Conservation (phyloP, 371 early-diverging fungal genomes). For the Mucor irregularis region DNA sequence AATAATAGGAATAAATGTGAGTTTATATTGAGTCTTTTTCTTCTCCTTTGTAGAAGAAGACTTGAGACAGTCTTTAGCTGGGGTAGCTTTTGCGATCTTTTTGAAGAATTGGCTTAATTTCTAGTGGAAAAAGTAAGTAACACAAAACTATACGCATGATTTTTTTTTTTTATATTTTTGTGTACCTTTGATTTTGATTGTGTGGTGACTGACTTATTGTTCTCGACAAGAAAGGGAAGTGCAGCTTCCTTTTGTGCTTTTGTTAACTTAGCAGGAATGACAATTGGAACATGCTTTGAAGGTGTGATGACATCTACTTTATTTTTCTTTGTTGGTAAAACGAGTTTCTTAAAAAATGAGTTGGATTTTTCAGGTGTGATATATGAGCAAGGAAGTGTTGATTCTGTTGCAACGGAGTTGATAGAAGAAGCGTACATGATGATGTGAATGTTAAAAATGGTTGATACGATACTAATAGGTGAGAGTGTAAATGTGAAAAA, state of each 20-base stretch:
- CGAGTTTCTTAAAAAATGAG: conserved; percentile 6
- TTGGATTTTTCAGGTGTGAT: neutral
- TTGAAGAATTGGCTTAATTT: conserved; percentile 14
- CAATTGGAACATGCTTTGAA: neutral
- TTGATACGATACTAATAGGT: conserved; percentile 2
- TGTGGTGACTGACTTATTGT: neutral
- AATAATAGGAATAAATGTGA: conserved; percentile 19
- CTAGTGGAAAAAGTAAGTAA: conserved; percentile 2
- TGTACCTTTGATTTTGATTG: conserved; percentile 19
- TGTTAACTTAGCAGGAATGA: conserved; percentile 1
- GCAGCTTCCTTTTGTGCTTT: conserved; percentile 16
- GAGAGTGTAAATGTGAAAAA: conserved; percentile 11
- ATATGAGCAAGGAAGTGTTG: conserved; percentile 8
- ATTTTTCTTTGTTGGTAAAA: conserved; percentile 44
- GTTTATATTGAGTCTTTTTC: conserved; percentile 13
- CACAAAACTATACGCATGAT: neutral
- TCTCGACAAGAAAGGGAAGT: conserved; percentile 12
- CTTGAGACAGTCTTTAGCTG: conserved; percentile 2
- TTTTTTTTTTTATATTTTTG: neutral
- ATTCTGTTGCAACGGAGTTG: neutral
- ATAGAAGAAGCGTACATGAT: neutral
- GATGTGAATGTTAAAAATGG: conserved; percentile 4
- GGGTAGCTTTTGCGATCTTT: conserved; percentile 3
- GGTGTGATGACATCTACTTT: conserved; percentile 21
- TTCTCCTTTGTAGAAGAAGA: neutral